Evolutionary conservation across 768 basidiomycete genomes (phyloP).

Genomic region (Phanerochaete sordida): DNA sequence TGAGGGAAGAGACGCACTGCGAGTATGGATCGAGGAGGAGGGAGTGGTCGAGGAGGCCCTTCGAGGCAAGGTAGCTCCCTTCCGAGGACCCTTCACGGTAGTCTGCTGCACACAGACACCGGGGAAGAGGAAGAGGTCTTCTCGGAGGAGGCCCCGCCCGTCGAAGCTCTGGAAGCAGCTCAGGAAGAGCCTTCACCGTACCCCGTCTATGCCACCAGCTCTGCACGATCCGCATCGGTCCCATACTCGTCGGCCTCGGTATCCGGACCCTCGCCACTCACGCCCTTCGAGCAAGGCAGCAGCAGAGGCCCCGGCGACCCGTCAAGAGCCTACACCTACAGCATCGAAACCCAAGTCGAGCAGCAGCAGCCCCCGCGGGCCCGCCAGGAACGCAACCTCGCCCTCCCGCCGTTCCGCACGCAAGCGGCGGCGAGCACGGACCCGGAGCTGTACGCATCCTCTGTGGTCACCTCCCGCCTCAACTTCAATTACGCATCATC

Average conservation of each 20-base stretch:
- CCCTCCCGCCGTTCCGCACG: not conserved
- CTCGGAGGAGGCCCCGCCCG: slow-evolving; percentile 3
- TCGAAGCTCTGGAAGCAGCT: not conserved
- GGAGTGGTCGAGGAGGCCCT: slow-evolving; percentile 14
- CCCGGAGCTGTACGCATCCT: slow-evolving; percentile 1
- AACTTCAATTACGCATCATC: not conserved
- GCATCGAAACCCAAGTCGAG: not conserved
- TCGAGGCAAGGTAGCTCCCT: slow-evolving; percentile 38
- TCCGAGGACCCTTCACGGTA: slow-evolving; percentile 48
- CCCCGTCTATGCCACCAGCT: not conserved
- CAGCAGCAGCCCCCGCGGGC: not conserved
- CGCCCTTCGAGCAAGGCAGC: slow-evolving; percentile 5
- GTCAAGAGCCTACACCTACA: not conserved
- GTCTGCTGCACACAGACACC: slow-evolving; percentile 28
- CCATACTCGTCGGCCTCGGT: not conserved
- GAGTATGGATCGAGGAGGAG: slow-evolving; percentile 16
- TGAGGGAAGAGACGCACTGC: slow-evolving; percentile 8
- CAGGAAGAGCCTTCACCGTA: slow-evolving; percentile 1
- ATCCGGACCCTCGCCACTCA: not conserved
- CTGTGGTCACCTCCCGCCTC: not conserved
- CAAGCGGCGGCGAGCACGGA: not conserved
- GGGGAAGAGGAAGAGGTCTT: slow-evolving; percentile 4
- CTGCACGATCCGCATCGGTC: not conserved
- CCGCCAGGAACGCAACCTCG: not conserved
- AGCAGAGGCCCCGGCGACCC: not conserved